Conservation (phyloP, 2,329 filamentous ascomycete genomes). For the Samsoniella hepiali region DNA sequence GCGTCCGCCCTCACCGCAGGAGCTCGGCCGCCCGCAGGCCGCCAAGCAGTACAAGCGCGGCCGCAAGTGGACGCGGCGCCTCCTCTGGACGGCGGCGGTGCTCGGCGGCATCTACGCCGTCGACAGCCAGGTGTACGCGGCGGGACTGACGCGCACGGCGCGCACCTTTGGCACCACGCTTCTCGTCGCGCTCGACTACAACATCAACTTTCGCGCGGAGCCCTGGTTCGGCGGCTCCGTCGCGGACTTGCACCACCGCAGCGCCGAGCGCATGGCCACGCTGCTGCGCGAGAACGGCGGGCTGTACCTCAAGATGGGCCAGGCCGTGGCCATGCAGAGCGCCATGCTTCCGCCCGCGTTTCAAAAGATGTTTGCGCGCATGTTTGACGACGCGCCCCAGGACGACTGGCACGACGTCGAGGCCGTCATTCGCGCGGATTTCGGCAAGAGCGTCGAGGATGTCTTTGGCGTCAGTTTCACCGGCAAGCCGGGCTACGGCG, state of each 20-base stretch:
- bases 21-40: slow-evolving; percentile 67
- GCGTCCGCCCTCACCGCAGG: slow-evolving; percentile 72
- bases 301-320: slow-evolving; percentile 94
- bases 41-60: slow-evolving; percentile 69
- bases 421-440: slow-evolving; percentile 81
- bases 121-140: slow-evolving; percentile 75
- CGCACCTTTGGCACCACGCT: slow-evolving; percentile 80
- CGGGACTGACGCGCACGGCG: slow-evolving; percentile 71
- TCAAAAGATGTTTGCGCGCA: slow-evolving; percentile 89
- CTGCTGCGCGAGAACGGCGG: slow-evolving; percentile 85
- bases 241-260: slow-evolving; percentile 75
- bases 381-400: slow-evolving; percentile 98
- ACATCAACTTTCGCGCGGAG: slow-evolving; percentile 85
- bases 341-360: slow-evolving; percentile 92
- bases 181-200: slow-evolving; percentile 86
- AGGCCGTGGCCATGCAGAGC: slow-evolving; percentile 97
- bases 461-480: slow-evolving; percentile 87
- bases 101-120: slow-evolving; percentile 62
- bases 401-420: slow-evolving; percentile 84
- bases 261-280: slow-evolving; percentile 77
- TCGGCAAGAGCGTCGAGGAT: slow-evolving; percentile 80
- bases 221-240: slow-evolving; percentile 72
- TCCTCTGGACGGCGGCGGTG: slow-evolving; percentile 59
- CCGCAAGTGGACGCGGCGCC: slow-evolving; percentile 72
- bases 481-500: slow-evolving; percentile 63